Percentiles rank a stretch among this genome's conserved stretches.
These are phyloP conservation scores for Phytophthora pseudosyringae DNA, from an alignment of 352 stramenopile species.

Conservation along the genomic window DNA sequence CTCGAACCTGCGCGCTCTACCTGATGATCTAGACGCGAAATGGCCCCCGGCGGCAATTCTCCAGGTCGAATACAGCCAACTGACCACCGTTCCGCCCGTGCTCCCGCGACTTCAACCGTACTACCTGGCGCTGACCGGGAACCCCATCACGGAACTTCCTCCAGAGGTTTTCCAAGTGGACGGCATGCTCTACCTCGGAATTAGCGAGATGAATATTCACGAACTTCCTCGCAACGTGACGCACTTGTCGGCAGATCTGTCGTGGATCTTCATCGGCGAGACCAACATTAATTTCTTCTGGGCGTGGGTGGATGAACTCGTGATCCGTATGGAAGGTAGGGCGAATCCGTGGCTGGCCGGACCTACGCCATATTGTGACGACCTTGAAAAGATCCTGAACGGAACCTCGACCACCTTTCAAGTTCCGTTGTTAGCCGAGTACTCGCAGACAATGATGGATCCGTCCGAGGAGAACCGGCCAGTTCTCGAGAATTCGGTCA, in stretches of 20 bases:
- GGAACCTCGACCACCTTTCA: slow-evolving; percentile 2
- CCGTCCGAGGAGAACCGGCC: slow-evolving; percentile 6
- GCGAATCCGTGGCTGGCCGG: slow-evolving; percentile 2
- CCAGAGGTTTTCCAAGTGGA: slow-evolving; percentile 19
- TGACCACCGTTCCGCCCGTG: slow-evolving; percentile 20
- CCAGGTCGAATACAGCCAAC: slow-evolving; percentile 25
- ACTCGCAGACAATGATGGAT: slow-evolving; percentile 17
- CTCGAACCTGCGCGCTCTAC: slow-evolving; percentile 38
- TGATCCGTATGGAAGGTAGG: slow-evolving; percentile 1
- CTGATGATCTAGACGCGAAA: slow-evolving; percentile 34
- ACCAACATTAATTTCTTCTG: slow-evolving; percentile 22
- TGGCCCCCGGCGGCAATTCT: slow-evolving; percentile 31
- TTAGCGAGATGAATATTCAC: slow-evolving; percentile 14
- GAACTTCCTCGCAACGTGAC: slow-evolving; percentile 24
- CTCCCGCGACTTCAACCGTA: slow-evolving; percentile 14
- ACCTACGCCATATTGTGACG: slow-evolving; percentile 3
- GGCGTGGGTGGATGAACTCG: slow-evolving; percentile 20
- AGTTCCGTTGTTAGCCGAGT: not conserved
- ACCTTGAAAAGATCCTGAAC: slow-evolving; percentile 13
- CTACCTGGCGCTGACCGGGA: slow-evolving; percentile 32
- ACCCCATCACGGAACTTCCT: slow-evolving; percentile 30
- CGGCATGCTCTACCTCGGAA: slow-evolving; percentile 9
- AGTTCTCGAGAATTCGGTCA: not conserved
- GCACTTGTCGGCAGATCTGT: not conserved
- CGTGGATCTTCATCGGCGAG: slow-evolving; percentile 2